These are phyloP conservation scores for Abrus precatorius DNA, from an alignment of 306 rosid genomes.

Conservation along the genomic window DNA sequence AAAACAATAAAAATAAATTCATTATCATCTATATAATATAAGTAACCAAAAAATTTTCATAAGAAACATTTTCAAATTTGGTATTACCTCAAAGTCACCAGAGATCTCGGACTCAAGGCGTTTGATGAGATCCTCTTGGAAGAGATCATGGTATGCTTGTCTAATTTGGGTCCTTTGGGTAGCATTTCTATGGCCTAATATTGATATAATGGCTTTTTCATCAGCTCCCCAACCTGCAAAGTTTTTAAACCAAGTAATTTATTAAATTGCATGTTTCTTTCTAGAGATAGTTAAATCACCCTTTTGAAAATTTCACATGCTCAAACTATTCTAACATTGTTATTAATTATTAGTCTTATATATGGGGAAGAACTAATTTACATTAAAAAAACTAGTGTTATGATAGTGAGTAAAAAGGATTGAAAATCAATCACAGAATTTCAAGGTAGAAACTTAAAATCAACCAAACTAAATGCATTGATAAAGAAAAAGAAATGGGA, in stretches of 20 bases:
- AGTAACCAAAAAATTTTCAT: not conserved
- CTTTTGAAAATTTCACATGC: not conserved
- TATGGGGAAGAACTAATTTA: not conserved
- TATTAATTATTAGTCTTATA: not conserved
- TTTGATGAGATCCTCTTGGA: constrained; percentile 80
- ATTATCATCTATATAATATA: not conserved
- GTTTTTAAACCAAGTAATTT: not conserved
- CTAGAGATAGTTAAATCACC: not conserved
- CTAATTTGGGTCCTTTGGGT: constrained; percentile 74
- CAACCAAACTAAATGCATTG: not conserved
- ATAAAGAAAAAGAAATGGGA: not conserved
- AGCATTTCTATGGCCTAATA: constrained; percentile 73
- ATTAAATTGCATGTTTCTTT: not conserved
- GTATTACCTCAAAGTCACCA: constrained; percentile 81
- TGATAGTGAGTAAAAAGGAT: not conserved
- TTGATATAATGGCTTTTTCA: constrained; percentile 71
- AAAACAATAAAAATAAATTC: not conserved
- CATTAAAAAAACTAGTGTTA: not conserved
- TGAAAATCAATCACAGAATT: constrained; percentile 6
- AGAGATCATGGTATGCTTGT: constrained; percentile 67
- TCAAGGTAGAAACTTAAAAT: not conserved
- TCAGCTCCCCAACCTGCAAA: constrained; percentile 85
- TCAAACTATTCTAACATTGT: not conserved
- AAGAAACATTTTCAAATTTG: not conserved
- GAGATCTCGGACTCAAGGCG: constrained; percentile 89